Conservation (phyloP, 2,329 filamentous ascomycete species). For the Trichoderma sp. region DNA sequence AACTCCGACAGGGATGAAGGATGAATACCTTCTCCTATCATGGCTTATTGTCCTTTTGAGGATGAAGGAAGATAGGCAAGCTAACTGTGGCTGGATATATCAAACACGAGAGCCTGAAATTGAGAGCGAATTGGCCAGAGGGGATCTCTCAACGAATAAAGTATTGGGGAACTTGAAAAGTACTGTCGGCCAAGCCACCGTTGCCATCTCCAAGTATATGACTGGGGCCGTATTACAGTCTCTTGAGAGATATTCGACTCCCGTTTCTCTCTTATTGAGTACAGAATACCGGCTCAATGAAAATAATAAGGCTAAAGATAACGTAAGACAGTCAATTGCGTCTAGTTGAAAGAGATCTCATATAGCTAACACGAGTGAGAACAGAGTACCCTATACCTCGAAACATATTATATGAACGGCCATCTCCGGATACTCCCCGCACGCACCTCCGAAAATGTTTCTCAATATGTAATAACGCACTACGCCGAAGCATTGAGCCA, state of each 20-base stretch:
- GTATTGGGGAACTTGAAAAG: background rate
- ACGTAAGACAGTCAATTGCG: background rate
- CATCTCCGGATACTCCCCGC: background rate
- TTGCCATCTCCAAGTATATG: background rate
- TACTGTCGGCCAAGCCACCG: background rate
- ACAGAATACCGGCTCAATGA: background rate
- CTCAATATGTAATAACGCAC: background rate
- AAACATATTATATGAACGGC: background rate
- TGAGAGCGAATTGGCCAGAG: background rate
- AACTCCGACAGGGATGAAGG: background rate
- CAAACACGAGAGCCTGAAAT: background rate
- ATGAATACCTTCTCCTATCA: conserved; percentile 42
- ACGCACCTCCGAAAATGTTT: background rate
- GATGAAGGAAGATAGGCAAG: conserved; percentile 39
- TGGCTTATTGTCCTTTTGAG: conserved; percentile 46
- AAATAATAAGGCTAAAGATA: background rate
- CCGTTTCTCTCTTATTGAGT: background rate
- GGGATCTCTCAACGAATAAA: background rate
- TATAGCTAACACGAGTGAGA: background rate
- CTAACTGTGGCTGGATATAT: conserved; percentile 35
- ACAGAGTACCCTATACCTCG: background rate
- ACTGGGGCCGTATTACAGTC: background rate
- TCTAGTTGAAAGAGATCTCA: background rate
- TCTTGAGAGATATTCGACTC: background rate
- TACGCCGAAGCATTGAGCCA: background rate